Evolutionary conservation across 345 rosid genomes (phyloP).

Genomic region (Melaleuca quinquenervia): DNA sequence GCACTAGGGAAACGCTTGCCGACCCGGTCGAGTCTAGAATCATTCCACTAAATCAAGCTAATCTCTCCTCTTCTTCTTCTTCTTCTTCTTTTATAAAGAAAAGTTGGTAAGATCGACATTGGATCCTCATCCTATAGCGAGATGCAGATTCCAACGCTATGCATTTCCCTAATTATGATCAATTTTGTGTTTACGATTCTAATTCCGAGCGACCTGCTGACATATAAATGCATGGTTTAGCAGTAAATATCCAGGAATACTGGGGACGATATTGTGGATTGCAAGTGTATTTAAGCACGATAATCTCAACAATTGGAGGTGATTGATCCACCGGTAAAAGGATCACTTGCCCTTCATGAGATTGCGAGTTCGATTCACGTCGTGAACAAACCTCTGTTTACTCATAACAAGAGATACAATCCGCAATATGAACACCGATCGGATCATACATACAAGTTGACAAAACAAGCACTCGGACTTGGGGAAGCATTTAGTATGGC

Average conservation of each 20-base stretch:
- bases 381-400: background rate
- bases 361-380: background rate
- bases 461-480: background rate
- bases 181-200: background rate
- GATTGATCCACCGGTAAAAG: background rate
- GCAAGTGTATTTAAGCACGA: background rate
- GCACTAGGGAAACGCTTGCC: background rate
- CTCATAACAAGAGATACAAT: background rate
- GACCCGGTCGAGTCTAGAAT: background rate
- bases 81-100: background rate
- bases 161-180: background rate
- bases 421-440: background rate
- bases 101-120: background rate
- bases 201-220: background rate
- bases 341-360: background rate
- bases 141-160: background rate
- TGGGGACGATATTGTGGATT: background rate
- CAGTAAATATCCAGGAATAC: background rate
- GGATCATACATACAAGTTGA: background rate
- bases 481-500: background rate
- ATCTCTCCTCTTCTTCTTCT: background rate
- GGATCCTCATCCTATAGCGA: background rate
- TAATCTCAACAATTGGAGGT: background rate
- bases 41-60: background rate
- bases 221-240: background rate